These are phyloP conservation scores for Solanum sejunctum DNA, from an alignment of 257 asterid species.

Conservation along the genomic window DNA sequence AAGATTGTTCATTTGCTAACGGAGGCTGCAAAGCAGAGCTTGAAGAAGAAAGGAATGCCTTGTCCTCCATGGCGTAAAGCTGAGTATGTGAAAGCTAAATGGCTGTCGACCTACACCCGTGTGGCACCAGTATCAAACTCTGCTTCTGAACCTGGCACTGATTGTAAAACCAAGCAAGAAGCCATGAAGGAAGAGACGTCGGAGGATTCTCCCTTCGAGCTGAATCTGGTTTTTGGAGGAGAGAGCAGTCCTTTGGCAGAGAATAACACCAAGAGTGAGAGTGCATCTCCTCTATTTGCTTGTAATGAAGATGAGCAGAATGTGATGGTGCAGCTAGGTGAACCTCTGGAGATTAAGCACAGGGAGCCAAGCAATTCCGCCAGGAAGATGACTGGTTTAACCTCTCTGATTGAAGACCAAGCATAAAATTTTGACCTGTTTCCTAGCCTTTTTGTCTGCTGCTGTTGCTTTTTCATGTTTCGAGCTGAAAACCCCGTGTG, in stretches of 20 bases:
- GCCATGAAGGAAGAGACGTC: not conserved
- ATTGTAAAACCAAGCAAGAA: not conserved
- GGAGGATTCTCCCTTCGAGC: not conserved
- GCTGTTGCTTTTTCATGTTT: not conserved
- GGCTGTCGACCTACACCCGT: slow-evolving; percentile 66
- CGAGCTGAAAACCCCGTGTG: not conserved
- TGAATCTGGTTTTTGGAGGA: slow-evolving; percentile 10
- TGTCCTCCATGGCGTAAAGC: slow-evolving; percentile 85
- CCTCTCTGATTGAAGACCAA: slow-evolving; percentile 48
- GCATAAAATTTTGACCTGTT: slow-evolving; percentile 23
- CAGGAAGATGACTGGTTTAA: slow-evolving; percentile 57
- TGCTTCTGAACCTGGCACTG: not conserved
- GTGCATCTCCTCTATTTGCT: not conserved
- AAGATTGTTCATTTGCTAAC: slow-evolving; percentile 46
- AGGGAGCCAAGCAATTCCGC: slow-evolving; percentile 36
- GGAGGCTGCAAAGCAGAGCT: slow-evolving; percentile 71
- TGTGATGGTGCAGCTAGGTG: slow-evolving; percentile 21
- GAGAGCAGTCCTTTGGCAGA: slow-evolving; percentile 1
- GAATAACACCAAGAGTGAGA: not conserved
- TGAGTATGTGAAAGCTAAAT: slow-evolving; percentile 69
- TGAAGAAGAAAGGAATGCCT: slow-evolving; percentile 84
- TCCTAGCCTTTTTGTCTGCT: not conserved
- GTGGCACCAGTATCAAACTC: not conserved
- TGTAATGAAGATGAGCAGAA: not conserved
- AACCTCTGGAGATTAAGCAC: slow-evolving; percentile 35